Percentiles rank a stretch among this genome's conserved stretches.
phyloP scores from a whole-genome alignment of 306 rosid genomes.

The Fagus sylvatica region DNA sequence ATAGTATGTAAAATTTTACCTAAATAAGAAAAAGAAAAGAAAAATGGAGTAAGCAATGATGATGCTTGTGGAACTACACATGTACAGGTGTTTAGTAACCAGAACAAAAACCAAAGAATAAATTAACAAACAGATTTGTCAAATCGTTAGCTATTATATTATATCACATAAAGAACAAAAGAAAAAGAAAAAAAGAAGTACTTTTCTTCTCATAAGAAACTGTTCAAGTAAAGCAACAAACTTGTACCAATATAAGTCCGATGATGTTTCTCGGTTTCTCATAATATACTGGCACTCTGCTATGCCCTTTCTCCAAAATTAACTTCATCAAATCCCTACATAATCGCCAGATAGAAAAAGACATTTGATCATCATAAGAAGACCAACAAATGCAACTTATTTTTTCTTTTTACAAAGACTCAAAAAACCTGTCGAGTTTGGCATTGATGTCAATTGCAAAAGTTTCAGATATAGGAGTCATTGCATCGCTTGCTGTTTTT shows the following conservation, averaged over 20 bases:
- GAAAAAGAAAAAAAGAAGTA: neutral
- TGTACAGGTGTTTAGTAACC: too few relatives aligned
- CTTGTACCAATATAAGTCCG: conserved; percentile 77
- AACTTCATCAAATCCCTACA: conserved; percentile 71
- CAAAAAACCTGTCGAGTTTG: conserved; percentile 66
- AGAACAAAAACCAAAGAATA: too few relatives aligned
- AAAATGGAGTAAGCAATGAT: neutral
- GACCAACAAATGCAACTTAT: neutral
- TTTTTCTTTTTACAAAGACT: conserved; percentile 4
- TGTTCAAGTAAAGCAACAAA: neutral
- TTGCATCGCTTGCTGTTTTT: conserved; percentile 83
- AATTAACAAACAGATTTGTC: too few relatives aligned
- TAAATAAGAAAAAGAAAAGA: neutral
- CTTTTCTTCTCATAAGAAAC: neutral
- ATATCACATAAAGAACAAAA: neutral
- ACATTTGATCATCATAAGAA: neutral
- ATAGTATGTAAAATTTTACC: too few relatives aligned
- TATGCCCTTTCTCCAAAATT: conserved; percentile 86
- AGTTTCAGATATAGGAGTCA: conserved; percentile 80
- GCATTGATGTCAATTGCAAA: conserved; percentile 76
- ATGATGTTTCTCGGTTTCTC: conserved; percentile 84
- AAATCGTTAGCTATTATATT: too few relatives aligned
- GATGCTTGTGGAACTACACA: neutral
- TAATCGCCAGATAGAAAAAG: neutral
- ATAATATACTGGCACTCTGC: conserved; percentile 93